Evolutionary conservation across 768 basidiomycete species (phyloP).

Genomic region (Mycena latifolia): DNA sequence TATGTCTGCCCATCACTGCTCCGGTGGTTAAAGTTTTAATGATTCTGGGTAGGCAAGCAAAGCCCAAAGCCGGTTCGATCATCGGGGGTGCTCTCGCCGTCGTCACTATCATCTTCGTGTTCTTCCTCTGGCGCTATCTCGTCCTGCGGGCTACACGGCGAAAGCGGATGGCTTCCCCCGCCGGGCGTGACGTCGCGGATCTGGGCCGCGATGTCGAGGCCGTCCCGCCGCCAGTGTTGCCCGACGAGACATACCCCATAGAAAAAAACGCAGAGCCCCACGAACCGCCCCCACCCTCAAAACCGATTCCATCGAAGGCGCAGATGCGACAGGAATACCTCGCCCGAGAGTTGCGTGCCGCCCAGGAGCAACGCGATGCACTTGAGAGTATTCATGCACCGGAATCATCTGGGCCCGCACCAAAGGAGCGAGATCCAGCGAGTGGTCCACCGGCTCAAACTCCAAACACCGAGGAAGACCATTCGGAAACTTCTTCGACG

Average conservation of each 20-base stretch:
- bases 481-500: neutral
- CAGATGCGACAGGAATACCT: too few relatives aligned
- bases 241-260: neutral
- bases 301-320: too few relatives aligned
- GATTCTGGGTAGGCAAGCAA: neutral
- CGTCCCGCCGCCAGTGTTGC: neutral
- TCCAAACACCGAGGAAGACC: neutral
- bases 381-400: neutral
- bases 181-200: neutral
- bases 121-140: constrained; percentile 1
- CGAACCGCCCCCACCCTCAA: too few relatives aligned
- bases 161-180: neutral
- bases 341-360: neutral
- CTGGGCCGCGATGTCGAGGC: neutral
- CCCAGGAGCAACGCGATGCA: neutral
- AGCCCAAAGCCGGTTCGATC: neutral
- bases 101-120: neutral
- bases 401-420: too few relatives aligned
- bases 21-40: neutral
- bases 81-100: neutral
- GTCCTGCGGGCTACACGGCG: neutral
- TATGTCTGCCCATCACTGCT: neutral
- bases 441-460: too few relatives aligned
- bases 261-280: neutral
- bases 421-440: too few relatives aligned